A percentile compares a stretch with the other conserved stretches of the same genome.
These are phyloP conservation scores for Rhynchosporium secalis DNA, from an alignment of 2,329 filamentous ascomycete genomes.

Conservation along the genomic window DNA sequence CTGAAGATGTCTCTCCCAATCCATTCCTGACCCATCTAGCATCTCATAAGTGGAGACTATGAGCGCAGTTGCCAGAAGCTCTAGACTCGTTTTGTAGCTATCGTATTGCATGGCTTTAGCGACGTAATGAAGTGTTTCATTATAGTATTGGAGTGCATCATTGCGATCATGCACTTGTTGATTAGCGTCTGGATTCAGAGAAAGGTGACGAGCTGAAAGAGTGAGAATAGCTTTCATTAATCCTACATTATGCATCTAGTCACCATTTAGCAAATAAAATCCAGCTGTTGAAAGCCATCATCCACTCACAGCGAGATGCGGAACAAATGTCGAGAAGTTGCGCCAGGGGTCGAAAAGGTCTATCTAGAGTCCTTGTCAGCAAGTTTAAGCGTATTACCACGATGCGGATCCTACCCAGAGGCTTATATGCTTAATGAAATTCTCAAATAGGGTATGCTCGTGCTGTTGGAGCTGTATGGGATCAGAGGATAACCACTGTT, in stretches of 20 bases:
- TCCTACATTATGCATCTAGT: conserved; percentile 52
- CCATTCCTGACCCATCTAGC: conserved; percentile 56
- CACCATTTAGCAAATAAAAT: conserved; percentile 12
- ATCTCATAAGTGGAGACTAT: conserved; percentile 66
- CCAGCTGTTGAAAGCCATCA: background rate
- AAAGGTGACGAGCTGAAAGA: conserved; percentile 52
- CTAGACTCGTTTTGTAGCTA: conserved; percentile 56
- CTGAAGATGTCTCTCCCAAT: conserved; percentile 63
- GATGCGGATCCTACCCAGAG: conserved; percentile 26
- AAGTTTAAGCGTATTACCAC: no score
- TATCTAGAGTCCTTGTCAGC: conserved; percentile 26
- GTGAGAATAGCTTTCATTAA: conserved; percentile 59
- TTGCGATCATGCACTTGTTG: conserved; percentile 40
- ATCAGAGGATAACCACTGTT: conserved; percentile 28
- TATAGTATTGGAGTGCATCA: conserved; percentile 55
- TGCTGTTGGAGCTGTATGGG: conserved; percentile 29
- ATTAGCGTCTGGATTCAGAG: conserved; percentile 40
- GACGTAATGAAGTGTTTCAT: conserved; percentile 62
- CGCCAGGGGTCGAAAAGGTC: conserved; percentile 41
- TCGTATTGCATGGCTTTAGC: conserved; percentile 59
- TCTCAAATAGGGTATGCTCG: conserved; percentile 31
- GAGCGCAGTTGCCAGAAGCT: conserved; percentile 59
- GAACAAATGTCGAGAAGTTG: conserved; percentile 41
- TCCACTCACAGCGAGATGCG: conserved; percentile 36
- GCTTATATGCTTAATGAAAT: conserved; percentile 34